Evolutionary conservation across 164 flowering plant genomes (phyloP), one percentile per base, ranked within the genome.

Genomic region (Piper longum): DNA sequence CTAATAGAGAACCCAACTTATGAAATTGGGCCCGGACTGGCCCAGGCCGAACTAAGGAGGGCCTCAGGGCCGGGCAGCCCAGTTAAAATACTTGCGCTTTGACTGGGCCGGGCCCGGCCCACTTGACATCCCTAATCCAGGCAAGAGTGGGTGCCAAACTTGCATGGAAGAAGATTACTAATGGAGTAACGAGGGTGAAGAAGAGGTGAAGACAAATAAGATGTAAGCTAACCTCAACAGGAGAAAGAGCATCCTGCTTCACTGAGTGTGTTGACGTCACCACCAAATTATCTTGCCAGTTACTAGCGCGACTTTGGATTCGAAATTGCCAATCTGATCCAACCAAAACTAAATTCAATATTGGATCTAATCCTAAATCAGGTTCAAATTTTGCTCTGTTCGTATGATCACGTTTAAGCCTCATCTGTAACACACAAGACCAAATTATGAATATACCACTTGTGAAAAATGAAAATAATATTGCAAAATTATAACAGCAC

Each of bases 321-420:
- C 90, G 78, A 72, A 95, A 83, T 79, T 87, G 97, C 97, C 97
- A 91, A 66, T 95, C 99, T 36, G 97, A 88, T 57, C 99, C 99
- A 60, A 95, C 99, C 77, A 95, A 78, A 65, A 84, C 95, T 60
- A 95, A 82, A 82, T 95, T 96, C 18, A 95, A 77, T 76, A 77
- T 73, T 39, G 97, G 99, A 79, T 95, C 96, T 63, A 95, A 73
- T 54, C 99, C 96, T 75, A 83, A 72, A 62, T 95, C 99, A 73
- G 97, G 95, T 73, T 95, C 97, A 76, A 95, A 91, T 72, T 87
- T 91, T 59, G 97, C 99, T 16, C 89, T 70, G 70, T 95, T 95
- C 16, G 79, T 71, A 77, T 95, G 96, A 69, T 91, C 99, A 41
- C 85, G 68, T 73, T 95, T 95, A 39, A 95, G 91, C 77, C 99